Conservation (phyloP, 2,329 filamentous ascomycete genomes). For the Exophiala aquamarina region DNA sequence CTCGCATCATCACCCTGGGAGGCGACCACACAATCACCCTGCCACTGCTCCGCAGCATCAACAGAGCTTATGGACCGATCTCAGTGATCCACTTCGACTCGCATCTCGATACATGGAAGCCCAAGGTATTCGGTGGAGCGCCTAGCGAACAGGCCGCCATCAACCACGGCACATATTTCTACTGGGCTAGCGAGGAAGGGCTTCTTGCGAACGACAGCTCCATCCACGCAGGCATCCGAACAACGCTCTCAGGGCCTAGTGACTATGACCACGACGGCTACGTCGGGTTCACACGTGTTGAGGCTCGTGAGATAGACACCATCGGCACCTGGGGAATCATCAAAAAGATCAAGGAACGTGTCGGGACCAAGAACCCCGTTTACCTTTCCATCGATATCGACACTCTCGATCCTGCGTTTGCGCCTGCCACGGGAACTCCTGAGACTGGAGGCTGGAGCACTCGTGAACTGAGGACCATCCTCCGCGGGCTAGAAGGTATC, state of each 20-base stretch:
- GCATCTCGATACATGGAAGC: conserved; percentile 67
- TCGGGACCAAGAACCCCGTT: conserved; percentile 71
- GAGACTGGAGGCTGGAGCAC: conserved; percentile 64
- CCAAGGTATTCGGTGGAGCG: conserved; percentile 82
- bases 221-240: conserved; percentile 85
- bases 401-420: conserved; percentile 76
- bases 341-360: conserved; percentile 71
- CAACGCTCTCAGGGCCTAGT: conserved; percentile 72
- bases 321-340: conserved; percentile 74
- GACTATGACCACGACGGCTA: conserved; percentile 87
- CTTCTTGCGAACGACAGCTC: conserved; percentile 78
- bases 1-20: conserved; percentile 73
- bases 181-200: conserved; percentile 75
- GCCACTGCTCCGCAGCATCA: conserved; percentile 56
- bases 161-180: conserved; percentile 90
- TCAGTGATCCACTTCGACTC: conserved; percentile 65
- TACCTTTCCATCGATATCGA: conserved; percentile 87
- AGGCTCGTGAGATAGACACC: conserved; percentile 69
- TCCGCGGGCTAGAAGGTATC: conserved; percentile 59
- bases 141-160: conserved; percentile 73
- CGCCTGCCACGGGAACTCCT: conserved; percentile 56
- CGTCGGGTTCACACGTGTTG: conserved; percentile 79
- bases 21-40: conserved; percentile 47
- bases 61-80: conserved; percentile 67
- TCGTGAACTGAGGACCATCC: conserved; percentile 57